Percentiles rank a stretch among this genome's conserved stretches.
Evolutionary conservation across 2,329 filamentous ascomycete species (phyloP).

Genomic region (Exophiala sideris): DNA sequence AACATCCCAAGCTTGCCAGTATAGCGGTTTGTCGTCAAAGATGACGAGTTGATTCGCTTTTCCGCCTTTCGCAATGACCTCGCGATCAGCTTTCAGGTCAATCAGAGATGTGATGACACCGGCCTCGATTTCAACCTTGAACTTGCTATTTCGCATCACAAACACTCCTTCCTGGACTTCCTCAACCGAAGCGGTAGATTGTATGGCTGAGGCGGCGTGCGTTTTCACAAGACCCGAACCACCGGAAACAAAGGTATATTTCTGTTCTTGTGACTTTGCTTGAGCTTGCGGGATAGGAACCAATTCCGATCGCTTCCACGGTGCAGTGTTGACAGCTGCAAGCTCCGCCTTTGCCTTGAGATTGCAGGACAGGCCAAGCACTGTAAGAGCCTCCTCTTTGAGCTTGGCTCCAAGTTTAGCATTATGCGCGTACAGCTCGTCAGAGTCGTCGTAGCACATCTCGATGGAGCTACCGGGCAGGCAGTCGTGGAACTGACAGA

Average conservation of each 20-base stretch:
- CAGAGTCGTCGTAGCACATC: slow-evolving; percentile 97
- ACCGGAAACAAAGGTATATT: slow-evolving; percentile 48
- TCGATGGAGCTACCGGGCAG: slow-evolving; percentile 91
- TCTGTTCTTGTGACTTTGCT: slow-evolving; percentile 25
- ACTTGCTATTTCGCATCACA: slow-evolving; percentile 73
- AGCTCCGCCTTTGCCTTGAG: slow-evolving; percentile 45
- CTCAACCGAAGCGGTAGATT: slow-evolving; percentile 44
- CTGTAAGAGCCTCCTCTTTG: slow-evolving; percentile 64
- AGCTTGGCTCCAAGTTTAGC: slow-evolving; percentile 73
- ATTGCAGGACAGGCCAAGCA: slow-evolving; percentile 59
- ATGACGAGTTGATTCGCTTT: slow-evolving; percentile 91
- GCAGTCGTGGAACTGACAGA: slow-evolving; percentile 98
- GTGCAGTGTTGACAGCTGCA: slow-evolving; percentile 76
- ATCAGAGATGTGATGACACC: slow-evolving; percentile 82
- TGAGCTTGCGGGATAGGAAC: slow-evolving; percentile 55
- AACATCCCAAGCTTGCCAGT: slow-evolving; percentile 98
- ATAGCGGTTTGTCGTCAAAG: slow-evolving; percentile 94
- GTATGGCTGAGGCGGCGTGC: slow-evolving; percentile 26
- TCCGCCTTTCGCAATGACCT: slow-evolving; percentile 67
- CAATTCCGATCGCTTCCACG: slow-evolving; percentile 77
- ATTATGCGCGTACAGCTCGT: slow-evolving; percentile 79
- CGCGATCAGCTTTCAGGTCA: slow-evolving; percentile 69
- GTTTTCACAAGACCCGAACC: slow-evolving; percentile 43
- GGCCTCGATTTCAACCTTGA: slow-evolving; percentile 67
- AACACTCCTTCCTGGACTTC: slow-evolving; percentile 62